Evolutionary conservation across 139 green algal genomes (phyloP), one percentile per base, ranked within the genome.

Genomic region (Klebsormidium nitens): DNA sequence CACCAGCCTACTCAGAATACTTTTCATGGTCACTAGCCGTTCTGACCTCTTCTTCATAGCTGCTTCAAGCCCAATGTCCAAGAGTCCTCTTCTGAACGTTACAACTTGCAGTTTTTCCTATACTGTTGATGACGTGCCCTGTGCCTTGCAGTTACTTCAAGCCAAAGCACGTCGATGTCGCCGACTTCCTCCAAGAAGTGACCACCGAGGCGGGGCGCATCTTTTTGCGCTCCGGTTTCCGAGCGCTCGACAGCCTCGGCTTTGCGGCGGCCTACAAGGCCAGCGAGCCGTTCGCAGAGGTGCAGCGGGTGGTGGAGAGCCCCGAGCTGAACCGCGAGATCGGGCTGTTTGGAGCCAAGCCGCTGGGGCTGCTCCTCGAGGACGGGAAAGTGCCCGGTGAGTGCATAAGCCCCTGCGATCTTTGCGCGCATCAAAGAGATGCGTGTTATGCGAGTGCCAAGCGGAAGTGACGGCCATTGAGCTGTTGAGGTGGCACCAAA

Each of bases 111-210:
- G n/a, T n/a, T n/a, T n/a, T n/a, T n/a, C n/a, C n/a, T n/a, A n/a
- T n/a, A n/a, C n/a, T n/a, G n/a, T n/a, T n/a, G n/a, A n/a, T n/a
- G n/a, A n/a, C n/a, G n/a, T n/a, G n/a, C n/a, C n/a, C n/a, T n/a
- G n/a, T n/a, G n/a, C n/a, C n/a, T n/a, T 58, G 39, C 29, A 76
- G 69, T 40, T 76, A 76, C 52, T n/a, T 66, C 34, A 76, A 74
- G 47, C 69, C 69, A 35, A 29, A 32, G 60, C 63, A 72, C 38
- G 48, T 76, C 28, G 26, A 26, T 3, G 62, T 48, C 28, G 34
- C 70, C 26, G 70, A 77, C 11, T 75, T 75, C 50, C 36, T 75
- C 3, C 6, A 36, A 5, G 19, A 76, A 17, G 64, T 75, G 3
- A 61, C 71, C 29, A 73, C 67, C 11, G 35, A 62, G 32, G 64